Evolutionary conservation across 2,329 filamentous ascomycete genomes (phyloP).

Genomic region (Fusarium mexicanum): DNA sequence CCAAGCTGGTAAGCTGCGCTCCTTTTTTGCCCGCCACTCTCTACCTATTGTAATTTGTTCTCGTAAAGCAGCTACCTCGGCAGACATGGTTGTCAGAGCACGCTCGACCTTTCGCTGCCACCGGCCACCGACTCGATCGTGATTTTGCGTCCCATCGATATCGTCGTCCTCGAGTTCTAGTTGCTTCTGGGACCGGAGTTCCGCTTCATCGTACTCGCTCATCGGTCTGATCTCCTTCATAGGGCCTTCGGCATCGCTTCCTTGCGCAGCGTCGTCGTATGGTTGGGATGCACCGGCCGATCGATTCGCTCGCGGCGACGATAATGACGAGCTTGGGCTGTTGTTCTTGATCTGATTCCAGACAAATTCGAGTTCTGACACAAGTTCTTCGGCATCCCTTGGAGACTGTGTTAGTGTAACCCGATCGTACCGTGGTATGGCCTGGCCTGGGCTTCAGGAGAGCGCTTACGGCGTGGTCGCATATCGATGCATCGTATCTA

Average conservation of each 20-base stretch:
- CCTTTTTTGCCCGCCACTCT: slow-evolving; percentile 73
- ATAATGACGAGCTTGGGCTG: slow-evolving; percentile 69
- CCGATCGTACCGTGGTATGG: not conserved
- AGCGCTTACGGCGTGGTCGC: slow-evolving; percentile 79
- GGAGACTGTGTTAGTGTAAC: slow-evolving; percentile 31
- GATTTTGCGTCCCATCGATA: slow-evolving; percentile 49
- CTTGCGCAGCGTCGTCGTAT: slow-evolving; percentile 58
- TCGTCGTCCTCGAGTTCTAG: slow-evolving; percentile 59
- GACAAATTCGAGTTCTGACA: slow-evolving; percentile 96
- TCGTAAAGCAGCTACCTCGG: slow-evolving; percentile 89
- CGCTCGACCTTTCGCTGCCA: slow-evolving; percentile 88
- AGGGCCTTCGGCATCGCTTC: slow-evolving; percentile 61
- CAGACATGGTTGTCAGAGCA: slow-evolving; percentile 87
- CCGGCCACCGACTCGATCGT: slow-evolving; percentile 56
- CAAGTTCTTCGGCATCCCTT: slow-evolving; percentile 84
- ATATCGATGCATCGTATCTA: slow-evolving; percentile 97
- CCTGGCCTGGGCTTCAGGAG: not conserved
- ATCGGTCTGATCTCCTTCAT: slow-evolving; percentile 84
- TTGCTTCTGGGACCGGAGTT: slow-evolving; percentile 61
- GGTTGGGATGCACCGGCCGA: slow-evolving; percentile 49
- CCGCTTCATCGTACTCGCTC: slow-evolving; percentile 81
- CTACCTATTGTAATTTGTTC: slow-evolving; percentile 87
- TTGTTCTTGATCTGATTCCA: slow-evolving; percentile 98
- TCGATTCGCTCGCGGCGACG: slow-evolving; percentile 61
- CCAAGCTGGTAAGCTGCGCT: slow-evolving; percentile 75